These are phyloP conservation scores for Mycena latifolia DNA, from an alignment of 768 basidiomycete genomes.

Conservation along the genomic window DNA sequence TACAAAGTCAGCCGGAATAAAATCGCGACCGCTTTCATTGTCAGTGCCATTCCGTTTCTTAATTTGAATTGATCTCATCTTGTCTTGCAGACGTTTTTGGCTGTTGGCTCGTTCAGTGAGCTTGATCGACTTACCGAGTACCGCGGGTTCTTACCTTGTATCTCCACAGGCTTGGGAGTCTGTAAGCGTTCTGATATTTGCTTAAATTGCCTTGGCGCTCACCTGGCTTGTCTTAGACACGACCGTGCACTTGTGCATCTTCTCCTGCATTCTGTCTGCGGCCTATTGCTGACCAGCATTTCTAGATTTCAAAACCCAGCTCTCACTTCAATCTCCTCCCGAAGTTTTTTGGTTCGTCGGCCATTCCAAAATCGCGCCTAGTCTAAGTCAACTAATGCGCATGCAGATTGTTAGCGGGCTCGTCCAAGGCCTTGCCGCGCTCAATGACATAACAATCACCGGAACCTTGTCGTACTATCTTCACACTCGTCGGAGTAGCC, in stretches of 20 bases:
- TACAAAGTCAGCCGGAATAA: conserved; percentile 22
- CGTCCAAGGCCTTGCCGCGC: conserved; percentile 30
- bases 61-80: not conserved
- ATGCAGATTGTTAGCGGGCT: conserved; percentile 23
- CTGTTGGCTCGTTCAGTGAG: conserved; percentile 22
- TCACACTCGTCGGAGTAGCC: conserved; percentile 6
- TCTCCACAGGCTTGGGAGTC: conserved; percentile 15
- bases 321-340: conserved; percentile 21
- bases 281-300: not conserved
- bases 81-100: not conserved
- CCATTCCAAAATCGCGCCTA: no score
- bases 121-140: not conserved
- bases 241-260: conserved; percentile 27
- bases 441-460: conserved; percentile 31
- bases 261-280: not conserved
- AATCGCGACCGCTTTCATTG: conserved; percentile 12
- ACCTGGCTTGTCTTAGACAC: conserved; percentile 16
- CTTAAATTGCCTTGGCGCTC: not conserved
- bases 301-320: conserved; percentile 25
- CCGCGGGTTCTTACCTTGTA: not conserved
- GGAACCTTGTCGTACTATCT: conserved; percentile 26
- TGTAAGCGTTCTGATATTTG: conserved; percentile 8
- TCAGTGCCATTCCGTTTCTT: not conserved
- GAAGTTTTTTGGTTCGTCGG: conserved; percentile 23
- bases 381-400: not conserved